Conservation (phyloP, 2,329 filamentous ascomycete genomes). For the Verticillium isaacii region DNA sequence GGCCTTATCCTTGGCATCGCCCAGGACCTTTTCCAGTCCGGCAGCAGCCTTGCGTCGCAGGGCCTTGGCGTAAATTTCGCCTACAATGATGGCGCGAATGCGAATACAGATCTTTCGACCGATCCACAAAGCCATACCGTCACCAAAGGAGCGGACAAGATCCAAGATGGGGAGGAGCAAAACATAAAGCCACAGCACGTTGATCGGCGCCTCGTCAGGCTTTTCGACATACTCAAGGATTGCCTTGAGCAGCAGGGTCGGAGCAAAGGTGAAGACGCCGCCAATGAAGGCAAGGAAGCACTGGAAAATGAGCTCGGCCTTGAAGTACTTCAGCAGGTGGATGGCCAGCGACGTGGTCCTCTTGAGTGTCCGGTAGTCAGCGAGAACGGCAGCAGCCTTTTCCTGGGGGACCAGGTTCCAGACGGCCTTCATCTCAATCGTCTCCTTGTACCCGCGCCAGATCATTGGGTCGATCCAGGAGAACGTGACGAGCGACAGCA, state of each 20-base stretch:
- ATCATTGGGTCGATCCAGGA: slow-evolving; percentile 88
- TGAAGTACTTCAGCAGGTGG: slow-evolving; percentile 84
- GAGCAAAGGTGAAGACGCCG: slow-evolving; percentile 82
- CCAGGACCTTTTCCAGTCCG: slow-evolving; percentile 67
- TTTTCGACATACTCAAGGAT: slow-evolving; percentile 94
- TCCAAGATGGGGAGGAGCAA: slow-evolving; percentile 84
- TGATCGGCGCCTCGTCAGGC: slow-evolving; percentile 68
- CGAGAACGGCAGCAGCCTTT: slow-evolving; percentile 76
- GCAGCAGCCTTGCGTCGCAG: slow-evolving; percentile 85
- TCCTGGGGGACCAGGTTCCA: slow-evolving; percentile 90
- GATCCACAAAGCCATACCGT: slow-evolving; percentile 86
- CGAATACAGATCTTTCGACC: slow-evolving; percentile 93
- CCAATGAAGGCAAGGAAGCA: slow-evolving; percentile 74
- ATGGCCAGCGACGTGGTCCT: slow-evolving; percentile 74
- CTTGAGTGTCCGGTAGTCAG: slow-evolving; percentile 79
- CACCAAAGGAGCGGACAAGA: slow-evolving; percentile 72
- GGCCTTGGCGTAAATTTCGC: slow-evolving; percentile 95
- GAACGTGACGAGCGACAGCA: slow-evolving; percentile 85
- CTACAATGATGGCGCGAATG: slow-evolving; percentile 89
- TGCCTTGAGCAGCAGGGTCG: slow-evolving; percentile 82
- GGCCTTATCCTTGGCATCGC: slow-evolving; percentile 41
- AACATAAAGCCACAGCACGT: slow-evolving; percentile 94
- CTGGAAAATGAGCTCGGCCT: slow-evolving; percentile 68
- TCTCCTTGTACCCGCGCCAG: slow-evolving; percentile 80
- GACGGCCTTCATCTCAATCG: slow-evolving; percentile 77